Base-by-base conservation (phyloP, 495 filamentous ascomycete genomes). In the Hypoxylon perforatum region DNA sequence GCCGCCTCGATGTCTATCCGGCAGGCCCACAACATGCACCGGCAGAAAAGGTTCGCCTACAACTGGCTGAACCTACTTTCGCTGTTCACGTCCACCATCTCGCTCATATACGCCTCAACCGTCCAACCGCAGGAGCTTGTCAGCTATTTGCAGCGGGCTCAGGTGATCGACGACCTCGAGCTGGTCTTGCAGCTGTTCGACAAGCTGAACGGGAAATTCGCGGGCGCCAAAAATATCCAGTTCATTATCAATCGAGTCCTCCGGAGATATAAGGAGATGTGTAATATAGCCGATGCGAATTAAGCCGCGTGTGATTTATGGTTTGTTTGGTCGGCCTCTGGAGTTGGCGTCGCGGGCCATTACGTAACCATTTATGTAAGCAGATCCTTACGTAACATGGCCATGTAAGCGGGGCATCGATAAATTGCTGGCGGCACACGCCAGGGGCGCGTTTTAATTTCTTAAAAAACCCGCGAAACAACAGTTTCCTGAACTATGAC, bases 41-140 rank as follows among this genome's bases (percentile, higher is more conserved):
- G 72, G 10, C 77, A 80, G 50, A 66, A 59, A 12, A 66, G 77
- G 19, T 76, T 80, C 47, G 70, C 78, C 4, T 80, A 77, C 38
- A 80, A 79, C 49, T 79, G 78, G 78, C 58, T 80, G 14, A 80
- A 80, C 39, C 48, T 80, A 8, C 67, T 79, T 11, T 68, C 67
- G 0, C 50, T 79, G 11, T 80, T 80, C 41, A 79, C 70, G 5
- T 69, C 78, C 0, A 69, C 73, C 0, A 52, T 80, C 6, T 78
- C 76, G 1, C 59, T 78, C n/a, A 77, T 80, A 45, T 80, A 79
- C 33, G 66, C 78, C 0, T 76, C 67, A 1, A 79, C 76, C 4
- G 75, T 69, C 0, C 74, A 76, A 17, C 65, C 65, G 7, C 68
- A 77, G 14, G 52, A 72, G 12, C 44, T 76, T 4, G 54, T 62